A percentile compares a stretch with the other conserved stretches of the same genome.
These are phyloP conservation scores for Capsella bursapastoris DNA, from an alignment of 345 rosid species.

Conservation along the genomic window DNA sequence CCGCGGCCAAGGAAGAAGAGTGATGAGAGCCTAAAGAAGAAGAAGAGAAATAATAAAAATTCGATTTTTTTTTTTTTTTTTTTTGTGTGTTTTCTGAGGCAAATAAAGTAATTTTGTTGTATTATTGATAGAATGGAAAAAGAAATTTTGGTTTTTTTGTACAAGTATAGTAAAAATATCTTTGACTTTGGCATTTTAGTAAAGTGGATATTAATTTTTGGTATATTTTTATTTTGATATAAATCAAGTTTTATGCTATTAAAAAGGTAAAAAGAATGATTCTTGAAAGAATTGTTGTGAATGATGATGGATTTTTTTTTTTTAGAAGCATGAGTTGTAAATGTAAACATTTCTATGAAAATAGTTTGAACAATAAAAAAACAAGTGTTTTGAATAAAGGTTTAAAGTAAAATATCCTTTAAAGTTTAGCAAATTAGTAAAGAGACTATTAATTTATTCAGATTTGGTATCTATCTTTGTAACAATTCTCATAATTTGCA, in stretches of 20 bases:
- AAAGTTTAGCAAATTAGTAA: neutral
- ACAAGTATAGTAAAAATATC: neutral
- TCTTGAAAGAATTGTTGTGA: neutral
- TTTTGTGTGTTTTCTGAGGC: too few species aligned
- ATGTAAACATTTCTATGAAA: neutral
- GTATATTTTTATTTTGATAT: neutral
- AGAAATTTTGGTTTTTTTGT: neutral
- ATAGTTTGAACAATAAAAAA: neutral
- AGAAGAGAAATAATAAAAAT: neutral
- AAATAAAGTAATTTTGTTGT: neutral
- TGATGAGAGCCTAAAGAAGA: neutral
- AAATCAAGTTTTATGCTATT: neutral
- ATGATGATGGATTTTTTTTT: neutral
- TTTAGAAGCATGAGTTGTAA: neutral
- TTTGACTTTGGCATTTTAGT: neutral
- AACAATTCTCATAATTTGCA: too few species aligned
- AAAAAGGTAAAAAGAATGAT: neutral
- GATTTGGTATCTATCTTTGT: too few species aligned
- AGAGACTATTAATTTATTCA: neutral
- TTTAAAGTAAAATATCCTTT: neutral
- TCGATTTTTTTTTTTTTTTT: neutral
- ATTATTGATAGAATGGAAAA: neutral
- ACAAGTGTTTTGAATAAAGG: neutral
- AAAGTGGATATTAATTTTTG: neutral
- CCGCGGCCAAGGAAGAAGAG: constrained; percentile 31